Conservation (phyloP, 495 filamentous ascomycete species). For the Aspergillus affinis region DNA sequence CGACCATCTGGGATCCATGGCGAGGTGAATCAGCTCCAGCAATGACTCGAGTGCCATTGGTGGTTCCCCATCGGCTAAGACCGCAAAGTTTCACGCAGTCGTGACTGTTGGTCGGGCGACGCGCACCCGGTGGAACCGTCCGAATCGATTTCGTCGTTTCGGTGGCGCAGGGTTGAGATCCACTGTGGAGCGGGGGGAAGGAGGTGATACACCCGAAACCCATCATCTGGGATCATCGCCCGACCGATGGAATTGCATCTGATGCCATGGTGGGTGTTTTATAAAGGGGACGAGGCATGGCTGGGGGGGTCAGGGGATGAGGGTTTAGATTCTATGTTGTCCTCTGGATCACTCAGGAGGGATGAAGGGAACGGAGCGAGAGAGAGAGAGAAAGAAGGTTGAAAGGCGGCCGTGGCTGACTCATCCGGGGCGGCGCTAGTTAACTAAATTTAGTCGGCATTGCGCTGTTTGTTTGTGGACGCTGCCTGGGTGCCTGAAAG, state of each 20-base stretch:
- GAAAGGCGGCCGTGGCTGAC: not conserved
- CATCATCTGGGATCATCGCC: not conserved
- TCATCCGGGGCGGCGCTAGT: not conserved
- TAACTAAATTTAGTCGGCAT: not conserved
- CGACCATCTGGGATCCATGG: not conserved
- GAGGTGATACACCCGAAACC: not conserved
- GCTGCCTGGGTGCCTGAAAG: not conserved
- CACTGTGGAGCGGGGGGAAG: not conserved
- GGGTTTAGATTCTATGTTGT: no score
- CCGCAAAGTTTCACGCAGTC: not conserved
- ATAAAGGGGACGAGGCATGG: no score
- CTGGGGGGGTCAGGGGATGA: no score
- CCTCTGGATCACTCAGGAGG: no score
- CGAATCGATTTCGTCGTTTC: not conserved
- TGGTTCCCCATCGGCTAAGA: not conserved
- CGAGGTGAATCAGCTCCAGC: not conserved
- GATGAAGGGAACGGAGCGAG: no score
- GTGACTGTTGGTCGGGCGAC: not conserved
- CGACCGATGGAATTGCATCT: no score
- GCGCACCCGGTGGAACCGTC: not conserved
- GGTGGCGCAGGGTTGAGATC: not conserved
- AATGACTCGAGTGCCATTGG: not conserved
- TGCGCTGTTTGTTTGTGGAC: not conserved
- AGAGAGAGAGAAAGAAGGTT: no score
- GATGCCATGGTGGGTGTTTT: no score